Evolutionary conservation across 2,329 filamentous ascomycete genomes (phyloP), one percentile per base, ranked within the genome.

Genomic region (Achaetomium macrosporum): DNA sequence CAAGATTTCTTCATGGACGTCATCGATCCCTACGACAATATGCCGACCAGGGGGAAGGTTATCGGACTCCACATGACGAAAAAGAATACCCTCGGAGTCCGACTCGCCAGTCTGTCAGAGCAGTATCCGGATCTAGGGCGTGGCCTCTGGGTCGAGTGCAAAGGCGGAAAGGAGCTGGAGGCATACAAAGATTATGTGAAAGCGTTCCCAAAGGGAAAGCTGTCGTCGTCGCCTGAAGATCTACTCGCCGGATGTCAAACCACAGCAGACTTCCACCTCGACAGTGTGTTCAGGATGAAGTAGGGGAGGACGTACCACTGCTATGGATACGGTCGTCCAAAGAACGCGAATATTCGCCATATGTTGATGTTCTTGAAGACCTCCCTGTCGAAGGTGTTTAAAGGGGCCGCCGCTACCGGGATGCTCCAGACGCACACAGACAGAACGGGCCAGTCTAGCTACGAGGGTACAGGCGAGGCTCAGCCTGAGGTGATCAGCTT

Each of bases 201-300:
- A 39, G 31, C n/a, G 13, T 47, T 47, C 33, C 41, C 31, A 44
- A 50, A 42, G 30, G 29, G 41, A 25, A 50, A 44, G 40, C 40
- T 50, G 17, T 42, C 16, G 25, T 44, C 30, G 19, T 29, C 40
- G 15, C 13, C 16, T 37, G 10, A 29, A 19, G 15, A 10, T 20
- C 41, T 50, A 8, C 31, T 50, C 11, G 31, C 31, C 39, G 33
- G 31, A n/a, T 50, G 31, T 43, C 9, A 42, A 37, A 43, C 48
- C 30, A 25, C 17, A 43, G 48, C 16, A 29, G 31, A 44, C 31
- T 44, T 50, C 48, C 9, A 50, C 16, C 39, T 50, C 48, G 48
- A 50, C 19, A 42, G 48, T 36, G 41, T 50, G 30, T 50, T 50
- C 31, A 50, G 17, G 20, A 50, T 50, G 31, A 50, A 50, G 40